Evolutionary conservation across 352 stramenopile species (phyloP).

Genomic region (Phytopythium helicoides): DNA sequence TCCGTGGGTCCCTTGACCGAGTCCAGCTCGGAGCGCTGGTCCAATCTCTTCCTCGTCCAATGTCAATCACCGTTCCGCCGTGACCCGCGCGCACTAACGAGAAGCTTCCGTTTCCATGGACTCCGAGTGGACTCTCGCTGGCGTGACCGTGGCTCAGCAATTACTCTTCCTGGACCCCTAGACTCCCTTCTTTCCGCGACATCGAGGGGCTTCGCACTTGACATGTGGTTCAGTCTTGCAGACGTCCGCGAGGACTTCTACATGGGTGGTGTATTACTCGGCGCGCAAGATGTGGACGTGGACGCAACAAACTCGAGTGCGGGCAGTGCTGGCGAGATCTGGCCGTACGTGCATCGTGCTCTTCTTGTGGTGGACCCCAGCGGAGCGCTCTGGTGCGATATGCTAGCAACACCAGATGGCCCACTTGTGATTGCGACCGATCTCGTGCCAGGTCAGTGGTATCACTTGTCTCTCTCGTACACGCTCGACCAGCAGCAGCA

Average conservation of each 20-base stretch:
- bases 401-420: constrained; percentile 34
- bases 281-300: constrained; percentile 51
- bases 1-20: constrained; percentile 49
- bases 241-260: constrained; percentile 48
- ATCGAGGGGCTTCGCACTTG: constrained; percentile 44
- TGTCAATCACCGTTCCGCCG: constrained; percentile 61
- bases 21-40: constrained; percentile 62
- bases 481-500: constrained; percentile 11
- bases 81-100: constrained; percentile 41
- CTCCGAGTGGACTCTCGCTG: constrained; percentile 46
- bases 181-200: constrained; percentile 31
- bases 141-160: constrained; percentile 51
- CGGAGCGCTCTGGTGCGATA: constrained; percentile 55
- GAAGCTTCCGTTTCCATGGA: constrained; percentile 59
- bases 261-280: constrained; percentile 56
- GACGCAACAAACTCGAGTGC: constrained; percentile 12
- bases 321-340: not conserved
- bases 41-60: constrained; percentile 45
- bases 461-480: constrained; percentile 65
- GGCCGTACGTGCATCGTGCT: constrained; percentile 52
- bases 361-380: constrained; percentile 59
- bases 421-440: constrained; percentile 43
- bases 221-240: constrained; percentile 67
- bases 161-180: constrained; percentile 43
- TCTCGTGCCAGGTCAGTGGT: constrained; percentile 55